Percentiles rank a stretch among this genome's conserved stretches.
Conservation (phyloP, 2,329 filamentous ascomycete species). For the Pochonia chlamydosporia region DNA sequence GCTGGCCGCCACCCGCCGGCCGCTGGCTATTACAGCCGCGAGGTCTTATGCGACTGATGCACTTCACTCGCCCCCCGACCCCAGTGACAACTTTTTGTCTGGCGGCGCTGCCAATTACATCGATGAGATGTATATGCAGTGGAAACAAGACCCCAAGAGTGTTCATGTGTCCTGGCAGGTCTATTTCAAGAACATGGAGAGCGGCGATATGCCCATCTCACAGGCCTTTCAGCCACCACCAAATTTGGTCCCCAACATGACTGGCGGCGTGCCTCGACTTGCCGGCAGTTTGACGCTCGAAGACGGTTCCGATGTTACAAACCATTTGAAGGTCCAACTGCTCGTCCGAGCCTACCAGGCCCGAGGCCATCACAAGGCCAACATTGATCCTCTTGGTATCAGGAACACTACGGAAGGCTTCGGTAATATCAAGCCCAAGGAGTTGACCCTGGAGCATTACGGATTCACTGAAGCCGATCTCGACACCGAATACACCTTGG, state of each 20-base stretch:
- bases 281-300: constrained; percentile 63
- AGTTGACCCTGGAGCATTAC: constrained; percentile 90
- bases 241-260: constrained; percentile 77
- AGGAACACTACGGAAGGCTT: constrained; percentile 70
- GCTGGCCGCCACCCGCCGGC: constrained; percentile 40
- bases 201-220: constrained; percentile 93
- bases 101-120: constrained; percentile 98
- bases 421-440: constrained; percentile 82
- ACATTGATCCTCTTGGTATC: constrained; percentile 93
- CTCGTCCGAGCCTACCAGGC: constrained; percentile 97
- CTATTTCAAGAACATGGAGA: constrained; percentile 99
- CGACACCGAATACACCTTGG: constrained; percentile 84
- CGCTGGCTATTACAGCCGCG: constrained; percentile 43
- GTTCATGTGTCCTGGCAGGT: constrained; percentile 98
- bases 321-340: constrained; percentile 97
- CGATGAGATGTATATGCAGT: constrained; percentile 98
- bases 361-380: constrained; percentile 95
- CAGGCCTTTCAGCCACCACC: constrained; percentile 96
- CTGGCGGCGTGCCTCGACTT: constrained; percentile 69
- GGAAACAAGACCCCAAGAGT: constrained; percentile 88
- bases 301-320: constrained; percentile 77
- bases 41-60: constrained; percentile 49
- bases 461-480: constrained; percentile 92
- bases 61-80: constrained; percentile 56
- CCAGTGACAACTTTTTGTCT: constrained; percentile 93